Evolutionary conservation across 495 filamentous ascomycete species (phyloP).

Genomic region (Podospora pseudopauciseta): DNA sequence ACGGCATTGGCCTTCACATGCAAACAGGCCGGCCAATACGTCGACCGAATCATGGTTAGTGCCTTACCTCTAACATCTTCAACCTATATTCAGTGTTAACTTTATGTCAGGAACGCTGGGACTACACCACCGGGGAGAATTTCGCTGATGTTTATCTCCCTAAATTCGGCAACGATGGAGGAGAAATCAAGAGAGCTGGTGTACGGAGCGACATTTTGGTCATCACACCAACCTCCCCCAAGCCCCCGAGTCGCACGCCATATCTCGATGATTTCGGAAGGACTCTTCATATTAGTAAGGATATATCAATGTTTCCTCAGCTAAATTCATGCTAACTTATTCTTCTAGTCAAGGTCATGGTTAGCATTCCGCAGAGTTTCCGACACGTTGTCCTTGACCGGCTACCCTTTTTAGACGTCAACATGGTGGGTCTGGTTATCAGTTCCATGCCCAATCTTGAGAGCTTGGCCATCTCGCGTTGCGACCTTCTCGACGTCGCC

Average conservation of each 20-base stretch:
- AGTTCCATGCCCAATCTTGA: constrained; percentile 27
- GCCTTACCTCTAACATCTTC: neutral
- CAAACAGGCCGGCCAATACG: neutral
- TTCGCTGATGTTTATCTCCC: neutral
- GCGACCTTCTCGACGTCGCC: constrained; percentile 26
- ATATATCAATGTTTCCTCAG: neutral
- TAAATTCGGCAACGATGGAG: neutral
- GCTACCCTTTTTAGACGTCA: constrained; percentile 19
- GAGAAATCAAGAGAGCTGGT: neutral
- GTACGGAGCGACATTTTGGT: neutral
- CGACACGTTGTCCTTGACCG: constrained; percentile 21
- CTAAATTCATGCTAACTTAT: too few species aligned
- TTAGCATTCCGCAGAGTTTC: constrained; percentile 9
- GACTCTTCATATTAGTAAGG: neutral
- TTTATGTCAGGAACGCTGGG: neutral
- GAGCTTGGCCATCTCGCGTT: constrained; percentile 23
- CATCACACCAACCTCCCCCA: neutral
- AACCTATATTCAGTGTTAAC: neutral
- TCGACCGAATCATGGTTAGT: neutral
- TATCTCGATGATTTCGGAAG: neutral
- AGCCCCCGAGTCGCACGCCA: neutral
- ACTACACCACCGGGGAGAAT: neutral
- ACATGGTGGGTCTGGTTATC: constrained; percentile 22
- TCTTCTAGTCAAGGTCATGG: neutral
- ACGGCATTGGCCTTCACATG: neutral